Percentiles rank a stretch among this genome's conserved stretches.
These are phyloP conservation scores for Gaeumannomyces sp. DNA, from an alignment of 2,329 filamentous ascomycete genomes.

Conservation along the genomic window DNA sequence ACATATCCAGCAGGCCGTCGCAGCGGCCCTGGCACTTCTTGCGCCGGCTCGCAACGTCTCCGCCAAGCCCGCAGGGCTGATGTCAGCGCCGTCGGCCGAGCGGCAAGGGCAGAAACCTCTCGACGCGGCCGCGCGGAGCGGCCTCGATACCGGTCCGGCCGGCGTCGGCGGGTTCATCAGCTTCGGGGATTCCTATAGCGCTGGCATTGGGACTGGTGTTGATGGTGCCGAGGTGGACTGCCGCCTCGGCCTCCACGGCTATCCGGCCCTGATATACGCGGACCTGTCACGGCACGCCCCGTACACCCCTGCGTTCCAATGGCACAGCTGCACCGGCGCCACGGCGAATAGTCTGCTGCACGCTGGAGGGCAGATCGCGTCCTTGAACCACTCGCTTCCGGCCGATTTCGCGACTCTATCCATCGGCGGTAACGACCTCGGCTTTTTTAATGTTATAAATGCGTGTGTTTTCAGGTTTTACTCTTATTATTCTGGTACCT, in stretches of 20 bases:
- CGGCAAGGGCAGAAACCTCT: constrained; percentile 4
- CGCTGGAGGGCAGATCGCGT: constrained; percentile 34
- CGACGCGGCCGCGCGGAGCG: too few species aligned
- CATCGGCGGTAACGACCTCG: constrained; percentile 43
- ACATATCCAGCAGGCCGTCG: neutral
- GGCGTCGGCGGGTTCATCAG: constrained; percentile 30
- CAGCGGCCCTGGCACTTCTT: neutral
- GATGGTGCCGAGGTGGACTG: constrained; percentile 34
- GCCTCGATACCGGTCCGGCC: too few species aligned
- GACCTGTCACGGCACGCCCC: constrained; percentile 25
- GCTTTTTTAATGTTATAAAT: constrained; percentile 44
- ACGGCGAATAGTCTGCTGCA: constrained; percentile 33
- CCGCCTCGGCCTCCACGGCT: constrained; percentile 34
- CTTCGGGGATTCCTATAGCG: constrained; percentile 39
- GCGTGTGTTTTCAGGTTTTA: constrained; percentile 45
- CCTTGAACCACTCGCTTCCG: constrained; percentile 28
- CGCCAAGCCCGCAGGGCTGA: neutral
- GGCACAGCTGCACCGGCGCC: constrained; percentile 41
- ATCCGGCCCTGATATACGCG: constrained; percentile 32
- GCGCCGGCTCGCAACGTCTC: neutral
- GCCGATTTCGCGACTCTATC: constrained; percentile 39
- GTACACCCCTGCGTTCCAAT: constrained; percentile 29
- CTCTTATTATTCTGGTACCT: constrained; percentile 40
- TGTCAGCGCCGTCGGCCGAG: too few species aligned
- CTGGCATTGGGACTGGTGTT: constrained; percentile 39